These are phyloP conservation scores for Nymphaea colorata DNA, from an alignment of 164 flowering plant genomes.

Conservation along the genomic window DNA sequence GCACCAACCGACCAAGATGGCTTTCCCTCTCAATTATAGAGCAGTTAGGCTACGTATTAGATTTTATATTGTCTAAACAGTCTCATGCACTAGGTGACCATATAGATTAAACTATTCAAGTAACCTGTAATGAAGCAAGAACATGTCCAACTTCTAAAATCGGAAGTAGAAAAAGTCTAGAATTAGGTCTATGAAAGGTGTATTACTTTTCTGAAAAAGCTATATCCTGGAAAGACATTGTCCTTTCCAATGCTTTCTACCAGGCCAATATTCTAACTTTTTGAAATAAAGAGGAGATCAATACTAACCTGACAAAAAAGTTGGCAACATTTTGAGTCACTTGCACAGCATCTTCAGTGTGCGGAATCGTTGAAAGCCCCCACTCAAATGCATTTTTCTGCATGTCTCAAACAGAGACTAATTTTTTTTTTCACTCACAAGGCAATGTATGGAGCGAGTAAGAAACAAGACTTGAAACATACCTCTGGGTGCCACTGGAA, in stretches of 20 bases:
- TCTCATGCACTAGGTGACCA: too few relatives aligned
- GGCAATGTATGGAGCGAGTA: background rate
- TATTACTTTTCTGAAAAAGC: too few relatives aligned
- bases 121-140: too few relatives aligned
- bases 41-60: background rate
- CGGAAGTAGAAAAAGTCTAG: too few relatives aligned
- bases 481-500: slow-evolving; percentile 99
- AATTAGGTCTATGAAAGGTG: too few relatives aligned
- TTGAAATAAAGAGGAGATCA: background rate
- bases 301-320: slow-evolving; percentile 60
- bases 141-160: too few relatives aligned
- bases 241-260: background rate
- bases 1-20: background rate
- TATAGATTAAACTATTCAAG: too few relatives aligned
- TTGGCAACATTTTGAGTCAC: slow-evolving; percentile 85
- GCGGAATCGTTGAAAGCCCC: slow-evolving; percentile 85
- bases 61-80: too few relatives aligned
- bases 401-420: slow-evolving; percentile 7
- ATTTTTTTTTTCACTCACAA: too few relatives aligned
- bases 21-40: background rate
- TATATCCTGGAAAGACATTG: background rate
- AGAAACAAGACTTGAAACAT: background rate
- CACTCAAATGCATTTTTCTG: slow-evolving; percentile 99
- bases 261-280: background rate
- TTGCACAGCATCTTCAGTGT: slow-evolving; percentile 85